phyloP scores from a whole-genome alignment of 495 filamentous ascomycete genomes.

The Aspergillus cavernicola region DNA sequence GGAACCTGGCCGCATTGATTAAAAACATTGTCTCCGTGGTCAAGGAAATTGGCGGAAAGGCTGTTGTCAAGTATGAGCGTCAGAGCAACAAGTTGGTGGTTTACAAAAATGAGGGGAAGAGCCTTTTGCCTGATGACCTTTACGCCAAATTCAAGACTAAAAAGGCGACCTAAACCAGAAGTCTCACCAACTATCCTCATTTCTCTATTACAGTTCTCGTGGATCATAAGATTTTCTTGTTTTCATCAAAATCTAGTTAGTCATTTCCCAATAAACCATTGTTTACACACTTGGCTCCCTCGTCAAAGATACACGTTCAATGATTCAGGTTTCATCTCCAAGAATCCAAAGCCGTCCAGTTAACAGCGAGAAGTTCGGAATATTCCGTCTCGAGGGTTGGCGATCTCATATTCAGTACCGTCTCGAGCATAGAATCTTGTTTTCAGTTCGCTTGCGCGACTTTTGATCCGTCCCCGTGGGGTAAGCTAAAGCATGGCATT shows the following conservation, averaged over 20 bases:
- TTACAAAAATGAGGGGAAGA: background rate
- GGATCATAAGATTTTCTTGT: too few relatives aligned
- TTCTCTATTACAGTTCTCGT: too few relatives aligned
- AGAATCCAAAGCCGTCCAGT: too few relatives aligned
- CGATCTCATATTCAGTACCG: background rate
- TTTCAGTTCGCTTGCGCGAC: background rate
- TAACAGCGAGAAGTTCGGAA: too few relatives aligned
- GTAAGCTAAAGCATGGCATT: background rate
- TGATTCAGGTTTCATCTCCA: too few relatives aligned
- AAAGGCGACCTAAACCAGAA: too few relatives aligned
- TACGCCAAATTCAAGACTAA: background rate
- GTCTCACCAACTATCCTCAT: too few relatives aligned
- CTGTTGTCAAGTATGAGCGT: conserved; percentile 40
- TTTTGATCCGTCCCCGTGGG: background rate
- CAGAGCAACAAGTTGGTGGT: conserved; percentile 31
- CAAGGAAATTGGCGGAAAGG: conserved; percentile 20
- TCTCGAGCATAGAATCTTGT: background rate
- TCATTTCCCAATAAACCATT: too few relatives aligned
- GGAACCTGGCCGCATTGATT: conserved; percentile 33
- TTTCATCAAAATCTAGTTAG: too few relatives aligned
- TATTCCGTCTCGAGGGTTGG: background rate
- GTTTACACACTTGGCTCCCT: too few relatives aligned
- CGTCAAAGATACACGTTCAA: too few relatives aligned
- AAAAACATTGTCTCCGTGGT: conserved; percentile 29
- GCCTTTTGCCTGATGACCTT: background rate